Conservation (phyloP, 1,284 basidiomycete genomes). For the Macrocybe sp. region DNA sequence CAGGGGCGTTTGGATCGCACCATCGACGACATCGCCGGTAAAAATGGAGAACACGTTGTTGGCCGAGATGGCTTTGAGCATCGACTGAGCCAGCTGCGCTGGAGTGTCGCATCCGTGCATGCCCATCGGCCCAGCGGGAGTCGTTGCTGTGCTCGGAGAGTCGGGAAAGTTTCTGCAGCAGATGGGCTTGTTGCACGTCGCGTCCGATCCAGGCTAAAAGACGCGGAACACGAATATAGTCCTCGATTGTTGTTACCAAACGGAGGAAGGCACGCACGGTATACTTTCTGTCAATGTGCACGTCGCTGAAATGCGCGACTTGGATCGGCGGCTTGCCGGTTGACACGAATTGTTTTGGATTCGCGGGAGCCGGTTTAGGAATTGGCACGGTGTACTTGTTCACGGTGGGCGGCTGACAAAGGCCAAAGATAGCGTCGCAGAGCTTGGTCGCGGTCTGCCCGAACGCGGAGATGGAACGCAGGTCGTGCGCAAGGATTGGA, state of each 20-base stretch:
- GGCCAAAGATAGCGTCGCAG: conserved; percentile 51
- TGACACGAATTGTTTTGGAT: conserved; percentile 30
- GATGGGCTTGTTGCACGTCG: conserved; percentile 52
- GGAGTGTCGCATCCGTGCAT: conserved; percentile 47
- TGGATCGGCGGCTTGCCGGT: conserved; percentile 39
- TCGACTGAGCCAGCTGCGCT: conserved; percentile 39
- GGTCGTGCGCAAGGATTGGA: conserved; percentile 52
- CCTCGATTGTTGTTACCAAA: background rate
- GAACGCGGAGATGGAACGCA: conserved; percentile 42
- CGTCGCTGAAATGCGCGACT: conserved; percentile 49
- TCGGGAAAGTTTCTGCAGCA: conserved; percentile 51
- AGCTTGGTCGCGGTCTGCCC: conserved; percentile 49
- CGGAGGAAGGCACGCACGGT: conserved; percentile 27
- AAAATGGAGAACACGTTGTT: conserved; percentile 49
- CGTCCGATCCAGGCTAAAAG: conserved; percentile 41
- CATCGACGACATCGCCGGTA: conserved; percentile 60
- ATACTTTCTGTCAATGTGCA: conserved; percentile 49
- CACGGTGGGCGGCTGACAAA: conserved; percentile 45
- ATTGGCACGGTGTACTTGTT: conserved; percentile 39
- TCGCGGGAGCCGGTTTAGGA: conserved; percentile 33
- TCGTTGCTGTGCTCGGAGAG: conserved; percentile 27
- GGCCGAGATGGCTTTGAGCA: conserved; percentile 40
- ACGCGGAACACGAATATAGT: background rate
- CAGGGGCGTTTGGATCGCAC: conserved; percentile 19
- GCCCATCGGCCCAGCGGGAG: conserved; percentile 42